phyloP scores from a whole-genome alignment of 108 stramenopile genomes.

The Cylindrotheca fusiformis region DNA sequence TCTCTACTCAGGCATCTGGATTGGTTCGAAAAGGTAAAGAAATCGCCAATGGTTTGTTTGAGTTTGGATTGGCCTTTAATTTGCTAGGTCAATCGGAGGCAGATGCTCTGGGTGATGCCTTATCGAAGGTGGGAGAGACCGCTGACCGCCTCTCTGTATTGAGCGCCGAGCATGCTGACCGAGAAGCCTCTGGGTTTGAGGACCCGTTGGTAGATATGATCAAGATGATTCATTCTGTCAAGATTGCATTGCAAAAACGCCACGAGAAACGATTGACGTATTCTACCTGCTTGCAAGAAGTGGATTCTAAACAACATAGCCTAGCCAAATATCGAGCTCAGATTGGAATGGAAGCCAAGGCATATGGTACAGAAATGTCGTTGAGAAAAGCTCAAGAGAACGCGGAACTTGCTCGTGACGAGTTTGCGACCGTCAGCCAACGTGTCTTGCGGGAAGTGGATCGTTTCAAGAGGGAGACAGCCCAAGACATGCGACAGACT shows the following conservation, averaged over 20 bases:
- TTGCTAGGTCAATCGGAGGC: constrained; percentile 92
- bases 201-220: constrained; percentile 95
- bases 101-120: constrained; percentile 80
- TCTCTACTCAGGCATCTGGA: constrained; percentile 83
- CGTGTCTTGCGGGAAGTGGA: constrained; percentile 94
- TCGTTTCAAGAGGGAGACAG: constrained; percentile 95
- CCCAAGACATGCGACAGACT: constrained; percentile 91
- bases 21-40: constrained; percentile 93
- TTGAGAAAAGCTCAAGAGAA: constrained; percentile 73
- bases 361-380: constrained; percentile 81
- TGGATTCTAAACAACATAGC: constrained; percentile 62
- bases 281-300: constrained; percentile 69
- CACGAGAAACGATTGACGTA: constrained; percentile 88
- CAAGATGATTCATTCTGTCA: constrained; percentile 91
- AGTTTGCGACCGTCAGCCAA: constrained; percentile 83
- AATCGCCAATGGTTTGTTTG: constrained; percentile 91
- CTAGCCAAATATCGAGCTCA: constrained; percentile 64
- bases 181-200: constrained; percentile 85
- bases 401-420: constrained; percentile 71
- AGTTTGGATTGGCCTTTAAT: constrained; percentile 96
- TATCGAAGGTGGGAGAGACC: constrained; percentile 81
- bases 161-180: constrained; percentile 81
- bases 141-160: constrained; percentile 80
- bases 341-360: constrained; percentile 84
- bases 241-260: constrained; percentile 84